Percentiles rank a stretch among this genome's conserved stretches.
phyloP scores from a whole-genome alignment of 1,284 basidiomycete genomes.

The Malassezia sympodialis region DNA sequence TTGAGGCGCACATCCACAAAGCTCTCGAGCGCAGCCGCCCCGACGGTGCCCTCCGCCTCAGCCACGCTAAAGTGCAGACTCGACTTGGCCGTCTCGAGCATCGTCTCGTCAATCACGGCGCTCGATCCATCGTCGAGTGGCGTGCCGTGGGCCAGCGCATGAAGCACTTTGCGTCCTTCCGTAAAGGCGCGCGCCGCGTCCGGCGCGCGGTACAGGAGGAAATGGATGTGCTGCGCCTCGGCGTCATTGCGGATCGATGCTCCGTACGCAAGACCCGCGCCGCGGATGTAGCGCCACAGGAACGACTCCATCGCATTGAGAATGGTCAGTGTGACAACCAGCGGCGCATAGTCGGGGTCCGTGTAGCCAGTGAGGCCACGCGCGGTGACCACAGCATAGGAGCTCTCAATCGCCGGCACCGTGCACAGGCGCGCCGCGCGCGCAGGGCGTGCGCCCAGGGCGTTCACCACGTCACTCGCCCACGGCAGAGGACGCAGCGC shows the following conservation, averaged over 20 bases:
- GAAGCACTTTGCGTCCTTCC: conserved; percentile 57
- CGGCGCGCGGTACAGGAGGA: conserved; percentile 68
- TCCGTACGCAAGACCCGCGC: conserved; percentile 63
- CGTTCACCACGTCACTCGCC: conserved; percentile 62
- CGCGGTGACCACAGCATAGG: conserved; percentile 70
- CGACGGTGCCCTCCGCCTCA: conserved; percentile 69
- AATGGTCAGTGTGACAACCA: conserved; percentile 73
- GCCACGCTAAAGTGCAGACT: conserved; percentile 77
- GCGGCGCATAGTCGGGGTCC: conserved; percentile 72
- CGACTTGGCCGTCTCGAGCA: conserved; percentile 82
- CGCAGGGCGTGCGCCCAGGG: conserved; percentile 62
- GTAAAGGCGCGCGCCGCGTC: conserved; percentile 73
- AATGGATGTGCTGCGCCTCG: conserved; percentile 71
- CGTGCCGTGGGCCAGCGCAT: conserved; percentile 41
- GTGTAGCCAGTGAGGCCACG: conserved; percentile 53
- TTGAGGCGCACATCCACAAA: conserved; percentile 34
- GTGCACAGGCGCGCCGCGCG: conserved; percentile 69
- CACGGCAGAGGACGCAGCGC: conserved; percentile 56
- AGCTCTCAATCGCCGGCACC: conserved; percentile 86
- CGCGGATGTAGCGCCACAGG: conserved; percentile 59
- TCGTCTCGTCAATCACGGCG: conserved; percentile 68
- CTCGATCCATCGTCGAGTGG: conserved; percentile 21
- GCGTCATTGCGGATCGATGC: conserved; percentile 68
- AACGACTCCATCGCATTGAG: conserved; percentile 90
- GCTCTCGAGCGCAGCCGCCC: conserved; percentile 59